Conservation (phyloP, 1,284 basidiomycete genomes). For the Tilletiopsis washingtonensis region DNA sequence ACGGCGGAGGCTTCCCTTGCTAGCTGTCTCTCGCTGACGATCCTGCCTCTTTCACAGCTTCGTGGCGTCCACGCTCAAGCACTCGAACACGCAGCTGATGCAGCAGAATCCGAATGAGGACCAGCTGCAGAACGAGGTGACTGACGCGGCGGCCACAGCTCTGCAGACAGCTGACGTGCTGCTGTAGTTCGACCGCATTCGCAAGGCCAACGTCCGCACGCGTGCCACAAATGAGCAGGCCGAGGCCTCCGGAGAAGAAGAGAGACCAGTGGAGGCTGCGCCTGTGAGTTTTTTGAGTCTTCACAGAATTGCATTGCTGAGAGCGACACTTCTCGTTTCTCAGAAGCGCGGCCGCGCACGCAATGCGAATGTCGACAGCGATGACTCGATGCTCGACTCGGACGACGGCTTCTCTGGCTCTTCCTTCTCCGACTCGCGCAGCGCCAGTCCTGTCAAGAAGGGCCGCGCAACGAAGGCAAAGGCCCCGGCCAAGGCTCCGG, state of each 20-base stretch:
- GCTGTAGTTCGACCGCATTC: not conserved
- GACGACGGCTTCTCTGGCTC: slow-evolving; percentile 1
- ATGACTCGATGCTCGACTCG: slow-evolving; percentile 34
- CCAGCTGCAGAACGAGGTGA: not conserved
- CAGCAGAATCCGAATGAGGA: not conserved
- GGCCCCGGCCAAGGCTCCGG: not conserved
- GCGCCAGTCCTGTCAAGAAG: not conserved
- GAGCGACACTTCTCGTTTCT: too few relatives aligned
- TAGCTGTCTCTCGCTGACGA: not conserved
- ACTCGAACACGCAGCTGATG: slow-evolving; percentile 1
- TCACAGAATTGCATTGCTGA: too few relatives aligned
- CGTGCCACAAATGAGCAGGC: not conserved
- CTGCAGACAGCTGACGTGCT: not conserved
- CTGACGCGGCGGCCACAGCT: not conserved
- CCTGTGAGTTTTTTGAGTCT: too few relatives aligned
- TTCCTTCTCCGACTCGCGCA: not conserved
- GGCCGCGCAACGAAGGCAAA: not conserved
- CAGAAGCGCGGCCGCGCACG: too few relatives aligned
- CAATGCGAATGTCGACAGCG: slow-evolving; percentile 12
- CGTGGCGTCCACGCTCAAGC: not conserved
- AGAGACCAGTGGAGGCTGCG: slow-evolving; percentile 6
- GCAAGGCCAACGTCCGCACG: not conserved
- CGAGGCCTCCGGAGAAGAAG: slow-evolving; percentile 3
- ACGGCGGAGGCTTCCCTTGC: slow-evolving; percentile 14
- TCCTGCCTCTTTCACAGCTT: not conserved